Conservation (phyloP, 768 basidiomycete genomes). For the Udeniomyces megalosporus region DNA sequence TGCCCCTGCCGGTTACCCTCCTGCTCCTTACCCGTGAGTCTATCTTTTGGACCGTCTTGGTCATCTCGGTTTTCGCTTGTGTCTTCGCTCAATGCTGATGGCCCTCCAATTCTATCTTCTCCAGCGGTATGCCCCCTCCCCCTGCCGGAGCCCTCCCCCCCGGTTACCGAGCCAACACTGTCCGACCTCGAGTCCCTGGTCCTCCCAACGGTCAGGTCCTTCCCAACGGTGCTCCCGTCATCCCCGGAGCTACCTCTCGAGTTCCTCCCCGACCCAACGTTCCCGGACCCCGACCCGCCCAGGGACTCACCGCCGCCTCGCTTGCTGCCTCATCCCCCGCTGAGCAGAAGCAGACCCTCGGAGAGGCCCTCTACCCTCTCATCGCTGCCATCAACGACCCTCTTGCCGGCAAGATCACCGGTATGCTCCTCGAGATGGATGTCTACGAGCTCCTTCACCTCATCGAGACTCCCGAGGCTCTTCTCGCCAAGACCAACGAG, state of each 20-base stretch:
- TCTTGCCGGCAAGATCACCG: slow-evolving; percentile 94
- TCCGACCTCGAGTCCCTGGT: slow-evolving; percentile 34
- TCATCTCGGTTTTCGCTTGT: too few relatives aligned
- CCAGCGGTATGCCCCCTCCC: slow-evolving; percentile 12
- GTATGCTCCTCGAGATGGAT: slow-evolving; percentile 97
- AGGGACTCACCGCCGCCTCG: slow-evolving; percentile 45
- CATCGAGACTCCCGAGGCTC: slow-evolving; percentile 61
- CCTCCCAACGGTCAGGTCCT: slow-evolving; percentile 24
- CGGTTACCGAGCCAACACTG: slow-evolving; percentile 24
- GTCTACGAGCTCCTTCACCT: slow-evolving; percentile 63
- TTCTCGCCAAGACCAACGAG: slow-evolving; percentile 81
- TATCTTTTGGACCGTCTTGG: too few relatives aligned
- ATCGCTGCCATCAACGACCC: slow-evolving; percentile 64
- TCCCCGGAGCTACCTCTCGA: slow-evolving; percentile 15
- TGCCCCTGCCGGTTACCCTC: slow-evolving; percentile 13
- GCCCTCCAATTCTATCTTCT: too few relatives aligned
- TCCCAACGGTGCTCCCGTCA: slow-evolving; percentile 24
- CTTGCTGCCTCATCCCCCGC: slow-evolving; percentile 45
- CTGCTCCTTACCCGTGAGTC: slow-evolving; percentile 8
- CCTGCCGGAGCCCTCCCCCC: slow-evolving; percentile 14
- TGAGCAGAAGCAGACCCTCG: slow-evolving; percentile 99
- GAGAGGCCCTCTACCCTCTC: slow-evolving; percentile 87
- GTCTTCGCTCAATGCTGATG: not conserved
- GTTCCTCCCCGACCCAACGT: slow-evolving; percentile 24
- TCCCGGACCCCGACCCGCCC: slow-evolving; percentile 35